Evolutionary conservation across 2,329 filamentous ascomycete genomes (phyloP), one percentile per base, ranked within the genome.

Genomic region (Fusarium sp.): DNA sequence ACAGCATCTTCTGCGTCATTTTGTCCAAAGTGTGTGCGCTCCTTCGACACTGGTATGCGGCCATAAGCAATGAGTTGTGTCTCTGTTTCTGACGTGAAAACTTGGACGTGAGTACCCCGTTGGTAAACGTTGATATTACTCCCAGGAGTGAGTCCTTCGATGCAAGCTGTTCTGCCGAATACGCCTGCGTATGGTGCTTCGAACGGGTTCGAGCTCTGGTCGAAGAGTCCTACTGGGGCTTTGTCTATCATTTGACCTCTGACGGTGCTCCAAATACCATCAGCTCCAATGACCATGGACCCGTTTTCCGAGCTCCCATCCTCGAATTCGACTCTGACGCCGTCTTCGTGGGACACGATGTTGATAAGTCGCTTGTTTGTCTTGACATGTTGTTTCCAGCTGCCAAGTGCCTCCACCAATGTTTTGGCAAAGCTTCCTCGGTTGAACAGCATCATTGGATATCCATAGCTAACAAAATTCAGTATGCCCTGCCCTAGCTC

Each of bases 371-470:
- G 61, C 41, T 72, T 72, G 60, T 45, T 58, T 11, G 48, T 66
- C 33, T 72, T 72, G 22, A 72, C 60, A 18, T 43, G 60, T 13
- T 62, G 33, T 0, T 66, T 31, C 14, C 60, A 61, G 2, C 62
- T 66, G 5, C 39, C 24, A 13, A 72, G 69, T 1, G 57, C 13
- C 24, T 65, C 54, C 18, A 72, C 35, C 13, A 72, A 31, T 24
- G 54, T 56, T 14, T 18, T 29, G 1, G 70, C 69, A n/a, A 73
- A 72, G 6, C 69, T 71, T 0, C 41, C 57, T n/a, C 70, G 52
- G 11, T 72, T 73, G 6, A 70, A 72, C 10, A 73, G 37, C 5
- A 62, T 22, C 35, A 72, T 72, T 2, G 69, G 60, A n/a, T 72
- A 72, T 2, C 70, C 69, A 5, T 58, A 70, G 6, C 70, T 72